Conservation (phyloP, 2,329 filamentous ascomycete genomes). For the Aspergillus cejpii region DNA sequence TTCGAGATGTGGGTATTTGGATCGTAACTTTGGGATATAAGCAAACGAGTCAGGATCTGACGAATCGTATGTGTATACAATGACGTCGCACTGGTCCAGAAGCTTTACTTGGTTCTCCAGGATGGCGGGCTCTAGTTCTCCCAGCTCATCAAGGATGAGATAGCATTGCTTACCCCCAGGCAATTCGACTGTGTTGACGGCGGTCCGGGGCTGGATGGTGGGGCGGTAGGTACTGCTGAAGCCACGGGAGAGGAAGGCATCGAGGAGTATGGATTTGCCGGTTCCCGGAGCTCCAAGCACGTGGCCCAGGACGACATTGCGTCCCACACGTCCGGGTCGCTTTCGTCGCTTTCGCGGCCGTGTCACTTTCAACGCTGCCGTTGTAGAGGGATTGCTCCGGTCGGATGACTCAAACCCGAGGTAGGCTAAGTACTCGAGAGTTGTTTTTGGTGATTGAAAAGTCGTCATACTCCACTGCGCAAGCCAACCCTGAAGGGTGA, state of each 20-base stretch:
- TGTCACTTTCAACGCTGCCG: conserved; percentile 82
- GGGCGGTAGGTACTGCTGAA: conserved; percentile 81
- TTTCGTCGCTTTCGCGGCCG: conserved; percentile 81
- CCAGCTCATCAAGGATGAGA: conserved; percentile 88
- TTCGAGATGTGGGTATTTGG: conserved; percentile 74
- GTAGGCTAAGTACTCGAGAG: conserved; percentile 90
- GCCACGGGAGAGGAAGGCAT: conserved; percentile 82
- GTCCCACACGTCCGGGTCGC: conserved; percentile 76
- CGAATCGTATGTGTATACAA: conserved; percentile 95
- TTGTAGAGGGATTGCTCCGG: conserved; percentile 64
- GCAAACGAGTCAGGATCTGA: conserved; percentile 93
- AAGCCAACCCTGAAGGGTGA: conserved; percentile 94
- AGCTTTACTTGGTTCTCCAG: conserved; percentile 81
- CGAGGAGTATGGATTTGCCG: conserved; percentile 85
- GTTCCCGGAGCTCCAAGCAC: conserved; percentile 77
- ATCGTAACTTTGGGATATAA: conserved; percentile 75
- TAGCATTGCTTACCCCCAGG: conserved; percentile 96
- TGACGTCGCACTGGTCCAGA: conserved; percentile 81
- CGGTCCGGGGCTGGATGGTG: conserved; percentile 88
- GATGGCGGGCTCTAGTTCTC: conserved; percentile 89
- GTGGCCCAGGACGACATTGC: conserved; percentile 92
- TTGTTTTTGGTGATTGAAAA: conserved; percentile 90
- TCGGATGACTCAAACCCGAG: conserved; percentile 83
- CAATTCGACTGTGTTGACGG: conserved; percentile 93
- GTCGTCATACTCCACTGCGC: conserved; percentile 99